phyloP scores from a whole-genome alignment of 768 basidiomycete genomes.

The Phaeolepiota aurea region DNA sequence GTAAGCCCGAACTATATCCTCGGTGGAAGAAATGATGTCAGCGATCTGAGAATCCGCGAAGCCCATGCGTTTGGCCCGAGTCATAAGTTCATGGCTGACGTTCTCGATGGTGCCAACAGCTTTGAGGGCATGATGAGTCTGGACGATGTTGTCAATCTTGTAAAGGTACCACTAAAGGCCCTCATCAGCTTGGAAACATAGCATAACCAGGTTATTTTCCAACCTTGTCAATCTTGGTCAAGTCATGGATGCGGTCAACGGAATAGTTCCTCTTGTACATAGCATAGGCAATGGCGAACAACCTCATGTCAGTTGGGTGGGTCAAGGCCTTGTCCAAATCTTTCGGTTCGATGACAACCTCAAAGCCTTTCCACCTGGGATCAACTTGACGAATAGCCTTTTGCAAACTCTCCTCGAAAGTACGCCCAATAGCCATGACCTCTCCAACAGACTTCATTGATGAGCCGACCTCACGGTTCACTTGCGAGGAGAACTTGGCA shows the following conservation, averaged over 20 bases:
- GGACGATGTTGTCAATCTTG: conserved; percentile 98
- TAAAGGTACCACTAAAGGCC: conserved; percentile 83
- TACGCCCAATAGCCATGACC: conserved; percentile 99
- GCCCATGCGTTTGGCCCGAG: conserved; percentile 86
- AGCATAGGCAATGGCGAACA: conserved; percentile 96
- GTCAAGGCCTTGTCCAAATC: conserved; percentile 75
- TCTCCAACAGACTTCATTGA: conserved; percentile 99
- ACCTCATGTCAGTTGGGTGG: conserved; percentile 87
- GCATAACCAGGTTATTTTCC: conserved; percentile 5
- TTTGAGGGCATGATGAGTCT: conserved; percentile 71
- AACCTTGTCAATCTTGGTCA: conserved; percentile 98
- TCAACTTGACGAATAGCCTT: conserved; percentile 98
- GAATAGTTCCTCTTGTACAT: conserved; percentile 92
- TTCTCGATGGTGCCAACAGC: conserved; percentile 60
- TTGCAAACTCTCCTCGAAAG: conserved; percentile 96
- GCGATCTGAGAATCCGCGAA: conserved; percentile 94
- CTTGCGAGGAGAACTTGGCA: conserved; percentile 92
- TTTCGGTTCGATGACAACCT: conserved; percentile 85
- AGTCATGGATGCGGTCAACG: conserved; percentile 82
- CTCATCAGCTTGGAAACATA: conserved; percentile 1
- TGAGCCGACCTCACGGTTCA: conserved; percentile 90
- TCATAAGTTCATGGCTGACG: conserved; percentile 71
- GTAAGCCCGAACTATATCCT: conserved; percentile 72
- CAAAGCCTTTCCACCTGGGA: conserved; percentile 94
- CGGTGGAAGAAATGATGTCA: conserved; percentile 63